phyloP scores from a whole-genome alignment of 2,329 filamentous ascomycete genomes.

The Alternaria sp. region DNA sequence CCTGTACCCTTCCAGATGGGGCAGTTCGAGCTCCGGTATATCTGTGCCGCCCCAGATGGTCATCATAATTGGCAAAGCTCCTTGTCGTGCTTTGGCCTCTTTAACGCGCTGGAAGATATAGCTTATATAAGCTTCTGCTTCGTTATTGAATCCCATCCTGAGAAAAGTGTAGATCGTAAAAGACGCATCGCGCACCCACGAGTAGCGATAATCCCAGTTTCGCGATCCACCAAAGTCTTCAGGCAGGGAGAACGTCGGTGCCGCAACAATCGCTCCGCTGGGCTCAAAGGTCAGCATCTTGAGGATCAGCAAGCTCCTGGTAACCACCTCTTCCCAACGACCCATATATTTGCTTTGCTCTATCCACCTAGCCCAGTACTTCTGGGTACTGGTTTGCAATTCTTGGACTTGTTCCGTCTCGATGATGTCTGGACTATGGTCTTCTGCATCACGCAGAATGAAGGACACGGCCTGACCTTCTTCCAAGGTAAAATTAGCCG shows the following conservation, averaged over 20 bases:
- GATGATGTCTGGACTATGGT: conserved; percentile 67
- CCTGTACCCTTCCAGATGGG: conserved; percentile 76
- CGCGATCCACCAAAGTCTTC: conserved; percentile 63
- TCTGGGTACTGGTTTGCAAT: conserved; percentile 74
- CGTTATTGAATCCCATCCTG: conserved; percentile 76
- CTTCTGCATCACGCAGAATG: conserved; percentile 66
- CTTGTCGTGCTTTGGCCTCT: conserved; percentile 66
- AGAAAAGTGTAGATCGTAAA: conserved; percentile 81
- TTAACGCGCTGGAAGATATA: conserved; percentile 78
- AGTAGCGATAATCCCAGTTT: conserved; percentile 77
- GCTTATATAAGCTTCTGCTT: conserved; percentile 80
- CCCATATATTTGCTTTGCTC: conserved; percentile 75
- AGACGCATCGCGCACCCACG: conserved; percentile 79
- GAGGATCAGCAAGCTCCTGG: conserved; percentile 75
- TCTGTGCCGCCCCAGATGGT: conserved; percentile 75
- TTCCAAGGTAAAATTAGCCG: conserved; percentile 65
- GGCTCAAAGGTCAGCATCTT: conserved; percentile 82
- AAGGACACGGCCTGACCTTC: conserved; percentile 77
- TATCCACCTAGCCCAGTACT: conserved; percentile 79
- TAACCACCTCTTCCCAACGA: conserved; percentile 76
- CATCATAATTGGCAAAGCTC: conserved; percentile 81
- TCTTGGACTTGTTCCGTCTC: conserved; percentile 66
- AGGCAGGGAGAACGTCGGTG: conserved; percentile 79
- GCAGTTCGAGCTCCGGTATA: conserved; percentile 74
- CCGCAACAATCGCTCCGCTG: conserved; percentile 78